Conservation (phyloP, 306 rosid species). For the Ceratonia siliqua region DNA sequence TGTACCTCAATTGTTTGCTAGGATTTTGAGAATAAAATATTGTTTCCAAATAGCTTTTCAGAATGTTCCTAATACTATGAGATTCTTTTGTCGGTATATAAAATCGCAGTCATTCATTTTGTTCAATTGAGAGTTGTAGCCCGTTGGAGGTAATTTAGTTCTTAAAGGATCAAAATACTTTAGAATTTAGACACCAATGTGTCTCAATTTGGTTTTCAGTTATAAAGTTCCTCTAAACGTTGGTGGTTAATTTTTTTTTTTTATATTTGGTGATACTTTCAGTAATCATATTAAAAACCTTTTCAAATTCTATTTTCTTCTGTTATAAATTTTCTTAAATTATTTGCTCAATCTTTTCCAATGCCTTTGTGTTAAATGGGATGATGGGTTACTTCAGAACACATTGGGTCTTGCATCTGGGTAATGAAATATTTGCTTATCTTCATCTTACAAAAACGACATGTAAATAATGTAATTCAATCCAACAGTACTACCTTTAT, state of each 20-base stretch:
- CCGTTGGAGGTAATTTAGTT: not conserved
- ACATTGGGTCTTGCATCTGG: not conserved
- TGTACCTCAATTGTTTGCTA: not conserved
- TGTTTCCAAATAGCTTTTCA: not conserved
- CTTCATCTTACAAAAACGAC: not conserved
- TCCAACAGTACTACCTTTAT: not conserved
- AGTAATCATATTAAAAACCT: not conserved
- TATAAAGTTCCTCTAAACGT: not conserved
- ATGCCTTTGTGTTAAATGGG: not conserved
- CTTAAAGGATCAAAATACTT: not conserved
- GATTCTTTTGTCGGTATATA: not conserved
- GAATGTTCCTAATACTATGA: not conserved
- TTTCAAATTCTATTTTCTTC: not conserved
- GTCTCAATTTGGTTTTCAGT: slow-evolving; percentile 16
- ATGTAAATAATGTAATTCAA: not conserved
- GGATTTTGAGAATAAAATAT: not conserved
- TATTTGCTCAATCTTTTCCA: not conserved
- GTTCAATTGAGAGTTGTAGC: not conserved
- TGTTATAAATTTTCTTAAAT: not conserved
- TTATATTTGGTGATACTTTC: not conserved
- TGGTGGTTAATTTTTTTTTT: too few species aligned
- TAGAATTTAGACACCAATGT: not conserved
- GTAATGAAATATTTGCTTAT: not conserved
- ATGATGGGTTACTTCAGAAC: not conserved
- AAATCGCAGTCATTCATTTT: not conserved